Evolutionary conservation across 2,329 filamentous ascomycete genomes (phyloP).

Genomic region (Nothopassalora personata): DNA sequence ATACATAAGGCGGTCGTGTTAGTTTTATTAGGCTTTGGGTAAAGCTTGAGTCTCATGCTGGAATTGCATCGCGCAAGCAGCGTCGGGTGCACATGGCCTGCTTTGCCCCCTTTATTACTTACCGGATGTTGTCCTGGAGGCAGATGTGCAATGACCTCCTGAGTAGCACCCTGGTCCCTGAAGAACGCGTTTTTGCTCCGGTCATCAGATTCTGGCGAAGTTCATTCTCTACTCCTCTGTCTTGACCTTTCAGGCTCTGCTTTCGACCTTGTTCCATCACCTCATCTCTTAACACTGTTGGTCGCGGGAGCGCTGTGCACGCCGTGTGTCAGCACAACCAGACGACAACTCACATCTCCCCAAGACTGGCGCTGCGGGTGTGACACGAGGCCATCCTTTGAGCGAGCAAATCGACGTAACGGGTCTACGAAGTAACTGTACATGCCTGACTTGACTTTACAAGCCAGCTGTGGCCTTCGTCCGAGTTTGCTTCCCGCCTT

Average conservation of each 20-base stretch:
- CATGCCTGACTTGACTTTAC: not conserved
- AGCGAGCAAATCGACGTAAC: not conserved
- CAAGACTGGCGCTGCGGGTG: not conserved
- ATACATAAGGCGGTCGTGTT: not conserved
- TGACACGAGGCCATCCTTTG: not conserved
- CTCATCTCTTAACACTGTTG: not conserved
- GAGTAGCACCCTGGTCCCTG: not conserved
- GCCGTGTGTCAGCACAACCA: not conserved
- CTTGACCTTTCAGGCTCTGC: not conserved
- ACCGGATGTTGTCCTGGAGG: not conserved
- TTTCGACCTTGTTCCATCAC: not conserved
- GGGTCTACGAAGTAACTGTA: not conserved
- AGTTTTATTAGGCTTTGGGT: not conserved
- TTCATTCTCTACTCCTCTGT: not conserved
- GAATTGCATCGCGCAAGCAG: not conserved
- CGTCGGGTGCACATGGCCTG: not conserved
- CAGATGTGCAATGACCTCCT: conserved; percentile 2
- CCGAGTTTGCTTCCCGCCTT: conserved; percentile 1
- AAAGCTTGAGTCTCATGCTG: not conserved
- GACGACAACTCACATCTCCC: not conserved
- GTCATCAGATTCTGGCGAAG: not conserved
- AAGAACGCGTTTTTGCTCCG: not conserved
- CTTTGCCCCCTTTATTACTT: not conserved
- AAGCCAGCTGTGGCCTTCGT: not conserved
- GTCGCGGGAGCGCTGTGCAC: not conserved